Evolutionary conservation across 2,329 filamentous ascomycete genomes (phyloP), one percentile per base, ranked within the genome.

Genomic region (Diplocarpon mali): DNA sequence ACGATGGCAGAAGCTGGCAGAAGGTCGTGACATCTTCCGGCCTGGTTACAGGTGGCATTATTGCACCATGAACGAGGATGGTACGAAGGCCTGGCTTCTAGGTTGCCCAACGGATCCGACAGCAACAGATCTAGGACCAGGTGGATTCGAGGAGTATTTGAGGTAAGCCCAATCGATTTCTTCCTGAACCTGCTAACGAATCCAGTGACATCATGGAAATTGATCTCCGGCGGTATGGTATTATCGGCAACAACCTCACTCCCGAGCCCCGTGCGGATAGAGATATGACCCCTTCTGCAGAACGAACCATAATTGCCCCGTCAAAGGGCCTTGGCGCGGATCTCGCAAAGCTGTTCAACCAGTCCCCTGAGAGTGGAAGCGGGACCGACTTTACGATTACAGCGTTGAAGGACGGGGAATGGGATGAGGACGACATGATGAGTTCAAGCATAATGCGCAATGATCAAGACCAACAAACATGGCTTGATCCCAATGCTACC

Each of bases 31-130:
- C 60, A 82, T 98, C 29, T 98, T 95, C 66, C 85, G 85, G 55
- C 71, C 80, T 0, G 86, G 84, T n/a, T 96, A 92, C 63, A 79
- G 90, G 48, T 98, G 92, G 92, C 90, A 96, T 63, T 98, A 98
- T 62, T 96, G 92, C 63, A 94, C 88, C 2, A 84, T 95, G 66
- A 93, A 95, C 60, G 82, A 92, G 49, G 86, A 94, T 57, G 90
- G 90, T 5, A 95, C 92, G 6, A 95, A 94, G 61, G 92, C 88
- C 7, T 98, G 92, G 89, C 71, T 98, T 17, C 73, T 98, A n/a
- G 92, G 92, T 8, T 95, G 88, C 58, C 85, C 85, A 2, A 82
- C 85, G 3, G 87, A 95, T 52, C 68, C 73, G 34, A 67, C 73
- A 14, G 70, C 74, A 6, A 78, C 80, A 38, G 82, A 82, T 32